phyloP scores from a whole-genome alignment of 2,329 filamentous ascomycete genomes.

The Achaetomium macrosporum region DNA sequence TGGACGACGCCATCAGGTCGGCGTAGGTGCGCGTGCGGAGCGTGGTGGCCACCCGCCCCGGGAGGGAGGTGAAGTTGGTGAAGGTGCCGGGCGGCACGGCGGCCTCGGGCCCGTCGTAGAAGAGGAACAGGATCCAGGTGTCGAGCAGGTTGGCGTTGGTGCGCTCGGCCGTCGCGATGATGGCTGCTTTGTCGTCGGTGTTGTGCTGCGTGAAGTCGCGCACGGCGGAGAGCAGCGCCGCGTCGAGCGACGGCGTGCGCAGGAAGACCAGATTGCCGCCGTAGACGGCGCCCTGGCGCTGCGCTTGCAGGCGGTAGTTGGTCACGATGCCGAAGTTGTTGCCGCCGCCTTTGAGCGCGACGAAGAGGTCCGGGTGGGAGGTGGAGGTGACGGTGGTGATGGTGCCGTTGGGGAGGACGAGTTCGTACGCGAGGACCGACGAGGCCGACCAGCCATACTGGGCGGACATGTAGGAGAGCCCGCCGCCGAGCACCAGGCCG shows the following conservation, averaged over 20 bases:
- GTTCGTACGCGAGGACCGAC: slow-evolving; percentile 33
- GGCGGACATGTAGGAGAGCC: slow-evolving; percentile 24
- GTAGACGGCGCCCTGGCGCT: slow-evolving; percentile 37
- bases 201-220: slow-evolving; percentile 54
- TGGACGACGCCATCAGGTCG: slow-evolving; percentile 26
- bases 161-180: slow-evolving; percentile 52
- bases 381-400: slow-evolving; percentile 13
- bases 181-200: slow-evolving; percentile 52
- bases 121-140: slow-evolving; percentile 55
- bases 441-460: slow-evolving; percentile 36
- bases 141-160: slow-evolving; percentile 40
- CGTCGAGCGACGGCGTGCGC: slow-evolving; percentile 26
- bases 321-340: slow-evolving; percentile 24
- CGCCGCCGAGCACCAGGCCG: slow-evolving; percentile 47
- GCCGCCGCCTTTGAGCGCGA: slow-evolving; percentile 22
- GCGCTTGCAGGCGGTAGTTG: slow-evolving; percentile 37
- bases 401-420: slow-evolving; percentile 36
- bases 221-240: slow-evolving; percentile 29
- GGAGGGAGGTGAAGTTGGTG: slow-evolving; percentile 47
- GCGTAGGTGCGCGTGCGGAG: slow-evolving; percentile 19
- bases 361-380: slow-evolving; percentile 21
- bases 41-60: slow-evolving; percentile 34
- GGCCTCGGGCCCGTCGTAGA: slow-evolving; percentile 49
- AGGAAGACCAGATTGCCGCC: slow-evolving; percentile 39
- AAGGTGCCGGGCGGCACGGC: slow-evolving; percentile 48